Percentiles rank a stretch among this genome's conserved stretches.
Evolutionary conservation across 2,329 filamentous ascomycete genomes (phyloP).

Genomic region (Verticillium nonalfalfae): DNA sequence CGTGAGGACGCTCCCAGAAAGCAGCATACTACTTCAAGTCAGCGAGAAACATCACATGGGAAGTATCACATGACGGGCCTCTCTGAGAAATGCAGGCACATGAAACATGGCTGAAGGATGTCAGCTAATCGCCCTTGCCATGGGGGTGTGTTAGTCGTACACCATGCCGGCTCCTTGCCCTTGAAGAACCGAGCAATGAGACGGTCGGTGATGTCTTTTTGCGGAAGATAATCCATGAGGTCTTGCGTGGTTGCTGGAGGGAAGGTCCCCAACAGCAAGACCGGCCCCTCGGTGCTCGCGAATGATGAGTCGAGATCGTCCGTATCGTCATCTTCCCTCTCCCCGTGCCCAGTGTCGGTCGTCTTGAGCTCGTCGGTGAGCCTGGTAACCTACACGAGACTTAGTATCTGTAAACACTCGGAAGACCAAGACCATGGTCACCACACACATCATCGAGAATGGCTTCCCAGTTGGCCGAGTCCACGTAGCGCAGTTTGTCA

Average conservation of each 20-base stretch:
- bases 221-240: slow-evolving; percentile 15
- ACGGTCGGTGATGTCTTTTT: slow-evolving; percentile 14
- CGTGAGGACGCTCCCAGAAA: slow-evolving; percentile 19
- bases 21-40: slow-evolving; percentile 15
- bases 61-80: slow-evolving; percentile 2
- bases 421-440: neutral
- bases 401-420: neutral
- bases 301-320: slow-evolving; percentile 10
- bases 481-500: slow-evolving; percentile 18
- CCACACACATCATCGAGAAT: slow-evolving; percentile 20
- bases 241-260: slow-evolving; percentile 11
- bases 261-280: slow-evolving; percentile 18
- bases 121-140: neutral
- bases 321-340: slow-evolving; percentile 13
- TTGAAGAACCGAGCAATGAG: slow-evolving; percentile 21
- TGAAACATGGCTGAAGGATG: slow-evolving; percentile 19
- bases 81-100: slow-evolving; percentile 16
- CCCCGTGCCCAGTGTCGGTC: slow-evolving; percentile 4
- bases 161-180: slow-evolving; percentile 18
- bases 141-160: neutral
- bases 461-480: slow-evolving; percentile 22
- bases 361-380: slow-evolving; percentile 15
- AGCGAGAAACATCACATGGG: neutral
- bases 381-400: slow-evolving; percentile 11
- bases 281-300: slow-evolving; percentile 10